A percentile compares a stretch with the other conserved stretches of the same genome.
phyloP scores from a whole-genome alignment of 192 early-diverging fungal genomes.

The Coemansia sp. region DNA sequence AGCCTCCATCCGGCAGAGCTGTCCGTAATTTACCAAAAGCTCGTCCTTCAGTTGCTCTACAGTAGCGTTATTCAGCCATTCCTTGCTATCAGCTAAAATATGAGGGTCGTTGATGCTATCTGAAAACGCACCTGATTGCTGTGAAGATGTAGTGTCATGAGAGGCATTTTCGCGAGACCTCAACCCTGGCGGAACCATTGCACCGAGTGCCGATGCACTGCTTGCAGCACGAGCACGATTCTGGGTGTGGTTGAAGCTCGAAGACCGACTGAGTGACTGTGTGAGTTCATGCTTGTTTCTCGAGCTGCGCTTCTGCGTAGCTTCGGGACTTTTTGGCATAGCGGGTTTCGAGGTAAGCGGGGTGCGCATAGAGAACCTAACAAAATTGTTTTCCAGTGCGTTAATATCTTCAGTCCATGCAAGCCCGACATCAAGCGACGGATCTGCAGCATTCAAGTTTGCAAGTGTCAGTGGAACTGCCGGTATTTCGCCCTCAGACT shows the following conservation, averaged over 20 bases:
- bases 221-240: constrained; percentile 35
- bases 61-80: constrained; percentile 36
- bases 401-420: constrained; percentile 49
- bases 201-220: constrained; percentile 22
- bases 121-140: not conserved
- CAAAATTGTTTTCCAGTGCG: constrained; percentile 45
- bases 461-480: not conserved
- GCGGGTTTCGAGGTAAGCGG: constrained; percentile 9
- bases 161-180: constrained; percentile 23
- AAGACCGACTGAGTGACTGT: constrained; percentile 16
- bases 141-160: not conserved
- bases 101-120: not conserved
- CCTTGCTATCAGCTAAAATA: constrained; percentile 14
- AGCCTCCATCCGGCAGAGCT: constrained; percentile 47
- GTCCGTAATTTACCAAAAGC: constrained; percentile 47
- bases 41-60: constrained; percentile 45
- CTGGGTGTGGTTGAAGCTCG: not conserved
- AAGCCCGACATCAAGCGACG: constrained; percentile 20
- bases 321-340: not conserved
- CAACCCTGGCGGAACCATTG: constrained; percentile 43
- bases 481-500: constrained; percentile 3
- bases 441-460: constrained; percentile 3
- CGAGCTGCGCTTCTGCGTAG: not conserved
- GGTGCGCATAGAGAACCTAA: constrained; percentile 39
- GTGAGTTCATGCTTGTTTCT: not conserved